These are phyloP conservation scores for Castanea crenata DNA, from an alignment of 306 rosid genomes.

Conservation along the genomic window DNA sequence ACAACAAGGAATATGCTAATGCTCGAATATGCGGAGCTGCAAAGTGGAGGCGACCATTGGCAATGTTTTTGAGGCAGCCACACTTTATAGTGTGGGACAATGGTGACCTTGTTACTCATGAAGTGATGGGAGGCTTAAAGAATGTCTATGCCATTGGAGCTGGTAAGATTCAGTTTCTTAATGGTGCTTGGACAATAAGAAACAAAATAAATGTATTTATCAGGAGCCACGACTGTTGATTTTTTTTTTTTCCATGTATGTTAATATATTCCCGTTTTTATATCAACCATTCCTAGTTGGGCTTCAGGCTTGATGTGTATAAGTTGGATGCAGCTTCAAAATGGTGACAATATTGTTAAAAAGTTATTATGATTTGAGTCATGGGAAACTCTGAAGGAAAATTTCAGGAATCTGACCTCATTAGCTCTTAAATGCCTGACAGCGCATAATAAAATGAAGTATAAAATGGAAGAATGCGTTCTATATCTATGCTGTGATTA, in stretches of 20 bases:
- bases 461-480: too few species aligned
- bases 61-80: conserved; percentile 85
- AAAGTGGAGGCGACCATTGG: conserved; percentile 91
- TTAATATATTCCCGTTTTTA: background rate
- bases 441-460: too few species aligned
- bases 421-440: background rate
- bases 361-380: background rate
- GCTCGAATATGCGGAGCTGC: conserved; percentile 95
- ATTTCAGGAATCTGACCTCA: background rate
- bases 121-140: conserved; percentile 97
- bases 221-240: background rate
- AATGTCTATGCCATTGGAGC: conserved; percentile 99
- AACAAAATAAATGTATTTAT: background rate
- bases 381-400: background rate
- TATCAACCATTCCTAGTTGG: background rate
- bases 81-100: conserved; percentile 96
- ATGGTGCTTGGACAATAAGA: background rate
- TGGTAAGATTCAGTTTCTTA: conserved; percentile 49
- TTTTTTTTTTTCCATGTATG: background rate
- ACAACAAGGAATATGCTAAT: conserved; percentile 92
- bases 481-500: too few species aligned
- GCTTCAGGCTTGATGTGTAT: background rate
- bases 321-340: background rate
- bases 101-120: conserved; percentile 93
- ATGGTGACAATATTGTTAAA: background rate